phyloP scores from a whole-genome alignment of 495 filamentous ascomycete species.

The Neurospora tetraspora region DNA sequence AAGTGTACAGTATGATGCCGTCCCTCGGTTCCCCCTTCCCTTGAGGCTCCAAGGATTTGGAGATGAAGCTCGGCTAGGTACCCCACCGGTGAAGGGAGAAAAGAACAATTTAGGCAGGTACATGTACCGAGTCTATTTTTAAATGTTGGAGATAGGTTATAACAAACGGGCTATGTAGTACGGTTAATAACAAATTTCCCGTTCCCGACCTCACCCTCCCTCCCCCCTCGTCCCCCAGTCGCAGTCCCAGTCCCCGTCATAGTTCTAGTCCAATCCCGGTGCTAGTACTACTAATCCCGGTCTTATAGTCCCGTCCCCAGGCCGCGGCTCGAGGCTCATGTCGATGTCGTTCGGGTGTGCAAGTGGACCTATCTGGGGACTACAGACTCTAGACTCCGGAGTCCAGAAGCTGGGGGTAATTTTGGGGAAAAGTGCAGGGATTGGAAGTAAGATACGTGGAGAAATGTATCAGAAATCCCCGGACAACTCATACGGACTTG shows the following conservation, averaged over 20 bases:
- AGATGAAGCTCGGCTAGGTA: background rate
- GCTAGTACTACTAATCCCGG: background rate
- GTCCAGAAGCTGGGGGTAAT: background rate
- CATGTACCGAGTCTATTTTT: background rate
- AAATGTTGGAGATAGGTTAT: background rate
- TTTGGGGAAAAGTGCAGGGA: background rate
- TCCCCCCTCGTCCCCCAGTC: background rate
- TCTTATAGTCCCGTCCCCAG: background rate
- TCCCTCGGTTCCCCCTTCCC: background rate
- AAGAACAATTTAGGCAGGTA: background rate
- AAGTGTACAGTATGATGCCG: background rate
- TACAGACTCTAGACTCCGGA: background rate
- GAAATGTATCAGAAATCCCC: background rate
- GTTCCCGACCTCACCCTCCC: background rate
- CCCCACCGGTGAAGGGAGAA: background rate
- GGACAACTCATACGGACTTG: background rate
- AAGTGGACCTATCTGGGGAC: background rate
- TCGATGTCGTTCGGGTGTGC: background rate
- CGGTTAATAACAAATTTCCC: background rate
- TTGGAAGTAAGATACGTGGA: background rate
- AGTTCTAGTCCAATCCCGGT: background rate
- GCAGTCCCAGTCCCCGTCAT: background rate
- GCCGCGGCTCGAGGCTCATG: background rate
- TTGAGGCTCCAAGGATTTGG: background rate
- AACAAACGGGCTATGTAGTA: background rate